Evolutionary conservation across 164 flowering plant species (phyloP), one percentile per base, ranked within the genome.

Genomic region (Paratinospora sagittata): DNA sequence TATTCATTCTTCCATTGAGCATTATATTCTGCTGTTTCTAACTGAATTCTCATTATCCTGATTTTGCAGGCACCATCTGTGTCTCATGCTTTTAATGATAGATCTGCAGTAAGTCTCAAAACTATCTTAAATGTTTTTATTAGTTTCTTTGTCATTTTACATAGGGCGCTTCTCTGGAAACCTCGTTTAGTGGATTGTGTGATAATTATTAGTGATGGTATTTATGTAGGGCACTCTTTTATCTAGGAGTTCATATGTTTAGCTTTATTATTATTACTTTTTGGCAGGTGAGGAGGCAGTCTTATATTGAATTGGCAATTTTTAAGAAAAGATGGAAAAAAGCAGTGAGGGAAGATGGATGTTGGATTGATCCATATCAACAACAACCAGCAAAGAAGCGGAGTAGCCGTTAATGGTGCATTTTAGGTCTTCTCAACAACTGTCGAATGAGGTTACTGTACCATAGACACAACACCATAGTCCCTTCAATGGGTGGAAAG

Each of bases 321-420:
- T 95, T 95, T 78, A 73, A 68, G 69, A 69, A 75, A 16, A 83
- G 99, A 78, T 95, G 99, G 99, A 73, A 75, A 33, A 68, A 81
- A 6, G 96, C 99, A 1, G 87, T 78, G 14, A 63, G 82, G 78
- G 80, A 87, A 27, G 99, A 91, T 66, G 68, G 75, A 67, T 95
- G 99, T 74, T 95, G 97, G 97, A 75, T 73, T 14, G 93, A 95
- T 82, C 94, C 90, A 8, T 90, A 69, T 82, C 77, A 67, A 72
- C 74, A 67, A 70, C 74, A 74, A 74, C 70, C 77, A 16, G 41
- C 71, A 43, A 64, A 73, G 21, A n/a, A 66, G 4, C 34, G 4
- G 17, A 69, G 66, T 43, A 71, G n/a, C 43, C 65, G 4, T 26
- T 52, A 69, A 58, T 21, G 11, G 11, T 43, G 21, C 63, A 73